These are phyloP conservation scores for Tranzscheliella williamsii DNA, from an alignment of 1,284 basidiomycete species.

Conservation along the genomic window DNA sequence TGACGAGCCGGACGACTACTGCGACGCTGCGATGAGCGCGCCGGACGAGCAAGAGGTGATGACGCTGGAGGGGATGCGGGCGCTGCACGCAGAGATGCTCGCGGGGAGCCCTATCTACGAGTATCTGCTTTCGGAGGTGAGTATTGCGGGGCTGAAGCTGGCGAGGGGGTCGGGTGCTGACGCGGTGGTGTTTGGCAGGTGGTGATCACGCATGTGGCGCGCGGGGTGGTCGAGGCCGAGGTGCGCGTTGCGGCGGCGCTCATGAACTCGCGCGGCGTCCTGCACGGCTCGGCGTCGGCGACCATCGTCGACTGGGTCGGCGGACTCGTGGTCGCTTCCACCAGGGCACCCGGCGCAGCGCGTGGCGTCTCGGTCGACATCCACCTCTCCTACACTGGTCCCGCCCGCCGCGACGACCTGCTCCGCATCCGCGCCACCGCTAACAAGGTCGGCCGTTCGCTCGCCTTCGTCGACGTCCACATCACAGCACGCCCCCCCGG, in stretches of 20 bases:
- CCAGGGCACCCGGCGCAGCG: conserved; percentile 21
- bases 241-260: conserved; percentile 27
- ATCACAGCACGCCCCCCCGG: conserved; percentile 21
- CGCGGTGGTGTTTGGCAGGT: too few relatives aligned
- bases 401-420: conserved; percentile 35
- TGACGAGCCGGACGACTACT: too few relatives aligned
- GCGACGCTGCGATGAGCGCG: too few relatives aligned
- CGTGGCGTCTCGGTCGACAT: conserved; percentile 45
- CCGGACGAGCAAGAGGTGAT: too few relatives aligned
- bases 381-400: conserved; percentile 37
- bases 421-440: conserved; percentile 34
- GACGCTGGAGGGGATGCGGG: conserved; percentile 33
- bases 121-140: conserved; percentile 36
- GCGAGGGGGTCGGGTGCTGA: background rate
- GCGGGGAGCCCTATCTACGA: conserved; percentile 43
- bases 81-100: conserved; percentile 29
- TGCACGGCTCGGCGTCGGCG: conserved; percentile 45
- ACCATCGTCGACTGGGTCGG: conserved; percentile 49
- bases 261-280: conserved; percentile 40
- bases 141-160: background rate
- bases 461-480: conserved; percentile 45
- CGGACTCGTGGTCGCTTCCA: conserved; percentile 40
- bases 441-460: conserved; percentile 36
- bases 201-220: conserved; percentile 13
- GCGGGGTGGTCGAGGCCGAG: conserved; percentile 30